Base-by-base conservation (phyloP, 345 rosid genomes). In the Eutrema heterophyllum region DNA sequence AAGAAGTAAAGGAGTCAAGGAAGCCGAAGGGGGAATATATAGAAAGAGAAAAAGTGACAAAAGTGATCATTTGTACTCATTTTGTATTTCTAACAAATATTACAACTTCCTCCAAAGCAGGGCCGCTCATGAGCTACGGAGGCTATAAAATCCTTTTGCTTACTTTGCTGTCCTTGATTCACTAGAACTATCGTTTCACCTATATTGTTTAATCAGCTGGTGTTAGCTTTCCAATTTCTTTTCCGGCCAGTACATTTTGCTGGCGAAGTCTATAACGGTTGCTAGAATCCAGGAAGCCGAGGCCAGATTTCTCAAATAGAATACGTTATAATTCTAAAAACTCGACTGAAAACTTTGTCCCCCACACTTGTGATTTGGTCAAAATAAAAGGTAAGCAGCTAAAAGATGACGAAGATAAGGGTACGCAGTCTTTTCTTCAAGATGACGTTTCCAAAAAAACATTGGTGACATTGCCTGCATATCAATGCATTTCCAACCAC, bases 21-120 rank as follows among this genome's bases (percentile, higher is more conserved):
- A n/a, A n/a, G n/a, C n/a, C n/a, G n/a, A n/a, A n/a, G n/a, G n/a
- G n/a, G n/a, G n/a, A n/a, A n/a, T n/a, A n/a, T n/a, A n/a, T n/a
- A n/a, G n/a, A n/a, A n/a, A n/a, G n/a, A n/a, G n/a, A n/a, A n/a
- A n/a, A n/a, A n/a, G n/a, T n/a, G n/a, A n/a, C n/a, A n/a, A n/a
- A n/a, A n/a, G n/a, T n/a, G n/a, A n/a, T n/a, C n/a, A n/a, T n/a
- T n/a, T n/a, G n/a, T n/a, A n/a, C n/a, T n/a, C 24, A 39, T 29
- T 55, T 40, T 67, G 68, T 40, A 67, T 59, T 49, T 48, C 24
- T 64, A 43, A 72, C 38, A 40, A 10, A 12, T 35, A 48, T 59
- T 15, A 26, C 38, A 21, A 35, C 32, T 35, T 35, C 45, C 56
- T 27, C 16, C 43, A 18, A 48, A 33, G n/a, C n/a, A n/a, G n/a